Base-by-base conservation (phyloP, 306 rosid species). In the Dalbergia cultrata region DNA sequence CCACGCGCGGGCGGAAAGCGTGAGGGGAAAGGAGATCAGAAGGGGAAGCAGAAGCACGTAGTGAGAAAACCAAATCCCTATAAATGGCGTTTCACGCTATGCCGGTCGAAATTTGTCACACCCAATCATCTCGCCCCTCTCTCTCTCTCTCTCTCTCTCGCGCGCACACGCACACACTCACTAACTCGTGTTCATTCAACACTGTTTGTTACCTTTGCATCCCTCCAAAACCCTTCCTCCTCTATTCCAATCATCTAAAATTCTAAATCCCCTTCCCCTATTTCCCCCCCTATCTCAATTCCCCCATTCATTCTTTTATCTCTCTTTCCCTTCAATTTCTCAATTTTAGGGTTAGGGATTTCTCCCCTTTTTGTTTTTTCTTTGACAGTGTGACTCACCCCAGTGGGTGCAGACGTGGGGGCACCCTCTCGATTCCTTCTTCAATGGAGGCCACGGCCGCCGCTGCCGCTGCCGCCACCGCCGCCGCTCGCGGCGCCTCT, bases 361-460 rank as follows among this genome's bases (percentile, higher is more conserved):
- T 67, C 22, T 14, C 33, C 59, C 19, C 18, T 71, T 13, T 2
- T 4, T 67, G 0, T 8, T 35, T 62, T 7, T 6, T 9, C 6
- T 6, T 8, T 57, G 8, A 5, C 33, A 52, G 75, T 26, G 33
- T 50, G 61, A 34, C 64, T 77, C 60, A 50, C 52, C 61, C 52
- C 17, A 37, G 35, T 31, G 47, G 35, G 63, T 53, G 62, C 68
- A 33, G 81, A 77, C 90, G 87, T 84, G 88, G 81, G 61, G 61
- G 81, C 54, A 33, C 86, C 43, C 69, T 74, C 56, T 81, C 65
- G 47, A 74, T 37, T 79, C 78, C 35, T 74, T 70, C 64, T 79
- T 87, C 72, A 76, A 96, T 93, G 97, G 99, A 96, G 91, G 86
- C 97, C 74, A 69, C 98, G 82, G 93, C 91, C 60, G 81, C 84